phyloP scores from a whole-genome alignment of 345 rosid genomes.

The Brassica incana region DNA sequence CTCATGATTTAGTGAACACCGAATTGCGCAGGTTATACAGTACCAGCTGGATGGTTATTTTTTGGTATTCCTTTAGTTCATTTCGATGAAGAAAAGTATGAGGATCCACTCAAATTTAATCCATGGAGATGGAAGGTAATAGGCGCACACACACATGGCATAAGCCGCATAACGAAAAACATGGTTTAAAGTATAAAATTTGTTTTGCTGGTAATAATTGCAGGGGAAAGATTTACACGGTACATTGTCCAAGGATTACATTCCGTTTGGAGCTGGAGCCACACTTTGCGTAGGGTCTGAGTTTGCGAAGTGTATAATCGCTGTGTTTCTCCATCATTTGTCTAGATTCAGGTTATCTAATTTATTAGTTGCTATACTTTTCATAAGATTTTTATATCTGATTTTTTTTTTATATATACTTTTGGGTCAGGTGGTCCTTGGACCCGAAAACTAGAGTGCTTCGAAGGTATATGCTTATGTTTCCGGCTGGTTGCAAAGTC shows the following conservation, averaged over 20 bases:
- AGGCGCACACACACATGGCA: neutral
- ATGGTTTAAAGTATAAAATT: neutral
- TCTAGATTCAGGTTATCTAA: constrained; percentile 4
- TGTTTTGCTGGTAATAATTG: neutral
- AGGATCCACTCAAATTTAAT: constrained; percentile 17
- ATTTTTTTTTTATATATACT: neutral
- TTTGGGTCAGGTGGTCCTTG: neutral
- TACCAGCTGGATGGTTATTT: constrained; percentile 25
- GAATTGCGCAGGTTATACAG: constrained; percentile 9
- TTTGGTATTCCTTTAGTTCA: constrained; percentile 16
- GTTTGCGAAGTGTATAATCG: neutral
- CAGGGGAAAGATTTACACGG: constrained; percentile 7
- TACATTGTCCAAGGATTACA: neutral
- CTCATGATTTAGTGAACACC: neutral
- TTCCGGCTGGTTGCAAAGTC: neutral
- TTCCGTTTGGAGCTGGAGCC: constrained; percentile 19
- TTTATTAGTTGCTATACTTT: neutral
- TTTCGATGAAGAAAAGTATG: constrained; percentile 8
- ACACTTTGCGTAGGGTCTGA: constrained; percentile 18
- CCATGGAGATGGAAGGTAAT: constrained; percentile 24
- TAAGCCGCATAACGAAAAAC: neutral
- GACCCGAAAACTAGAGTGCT: neutral
- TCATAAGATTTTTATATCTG: neutral
- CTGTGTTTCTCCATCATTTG: constrained; percentile 4
- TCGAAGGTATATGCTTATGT: neutral